A percentile compares a stretch with the other conserved stretches of the same genome.
Evolutionary conservation across 345 rosid species (phyloP).

Genomic region (Eucalyptus marginata): DNA sequence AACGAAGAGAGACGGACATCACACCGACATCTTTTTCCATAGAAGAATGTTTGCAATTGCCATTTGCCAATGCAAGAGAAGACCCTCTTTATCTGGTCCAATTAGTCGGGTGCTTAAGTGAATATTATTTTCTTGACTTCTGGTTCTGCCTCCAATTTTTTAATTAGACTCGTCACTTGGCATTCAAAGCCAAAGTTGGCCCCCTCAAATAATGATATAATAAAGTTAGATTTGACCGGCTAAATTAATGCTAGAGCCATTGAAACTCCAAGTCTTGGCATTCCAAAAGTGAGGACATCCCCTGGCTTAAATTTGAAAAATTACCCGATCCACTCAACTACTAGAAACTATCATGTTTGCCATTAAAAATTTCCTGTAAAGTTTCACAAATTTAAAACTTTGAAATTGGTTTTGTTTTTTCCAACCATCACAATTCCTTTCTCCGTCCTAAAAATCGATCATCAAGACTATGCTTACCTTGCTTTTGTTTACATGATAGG

Average conservation of each 20-base stretch:
- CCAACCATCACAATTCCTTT: fast-evolving
- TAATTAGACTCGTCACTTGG: neutral
- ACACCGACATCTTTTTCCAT: neutral
- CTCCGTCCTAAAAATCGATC: fast-evolving
- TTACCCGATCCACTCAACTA: neutral
- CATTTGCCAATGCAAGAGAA: neutral
- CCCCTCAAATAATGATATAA: too few species aligned
- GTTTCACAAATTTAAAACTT: neutral
- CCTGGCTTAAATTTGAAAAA: neutral
- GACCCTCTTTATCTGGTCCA: neutral
- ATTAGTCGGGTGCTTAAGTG: neutral
- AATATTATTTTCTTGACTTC: neutral
- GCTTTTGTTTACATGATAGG: neutral
- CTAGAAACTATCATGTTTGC: neutral
- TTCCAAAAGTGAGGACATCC: neutral
- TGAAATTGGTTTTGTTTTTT: neutral
- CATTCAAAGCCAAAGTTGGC: too few species aligned
- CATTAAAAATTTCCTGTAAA: neutral
- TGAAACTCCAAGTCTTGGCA: too few species aligned
- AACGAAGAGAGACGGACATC: neutral
- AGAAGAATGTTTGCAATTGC: neutral
- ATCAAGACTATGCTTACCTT: neutral
- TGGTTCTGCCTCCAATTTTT: neutral
- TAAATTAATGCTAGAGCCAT: too few species aligned
- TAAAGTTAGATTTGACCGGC: too few species aligned